Base-by-base conservation (phyloP, 208 protist genomes). In the Acanthamoeba triangularis region DNA sequence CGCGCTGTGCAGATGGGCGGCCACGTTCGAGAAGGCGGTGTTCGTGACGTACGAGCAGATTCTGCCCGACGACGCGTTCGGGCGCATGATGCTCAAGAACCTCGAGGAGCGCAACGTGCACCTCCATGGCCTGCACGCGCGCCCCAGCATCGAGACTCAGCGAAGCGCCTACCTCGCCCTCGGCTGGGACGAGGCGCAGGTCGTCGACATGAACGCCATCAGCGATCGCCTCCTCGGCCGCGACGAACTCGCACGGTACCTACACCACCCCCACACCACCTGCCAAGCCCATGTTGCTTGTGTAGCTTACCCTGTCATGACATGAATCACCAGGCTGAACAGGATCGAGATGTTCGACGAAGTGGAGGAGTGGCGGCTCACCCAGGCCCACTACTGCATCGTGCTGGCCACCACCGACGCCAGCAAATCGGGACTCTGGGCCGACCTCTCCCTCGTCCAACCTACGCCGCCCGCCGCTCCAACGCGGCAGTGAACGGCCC, bases 11-110 rank as follows among this genome's bases (percentile, higher is more conserved):
- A 74, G 82, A 65, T 82, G 56, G 76, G 93, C 59, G 3, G 37
- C 61, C 6, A 30, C 35, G 11, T 76, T 95, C 7, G 4, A 54
- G 28, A 35, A 30, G 33, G 35, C 47, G 2, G 61, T 82, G 30
- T 95, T 95, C 65, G 65, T 91, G 23, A 72, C 47, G 8, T 95
- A 95, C 54, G 93, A 95, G 49, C 93, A 95, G 65, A 95, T 95
- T 5, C 93, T 93, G 35, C 88, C 88, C 23, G 23, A 93, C 44
- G 88, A 93, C 65, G 41, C 63, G 13, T 93, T 93, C 30, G 88
- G 88, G 28, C 88, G 65, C 3, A 61, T 93, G 63, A 93, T 93
- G 88, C 44, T 93, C 41, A 72, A 59, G 44, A 93, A 78, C 47
- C 65, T 93, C 25, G 63, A 72, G 84, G 84, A 90, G 49, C 49